Conservation (phyloP, 2,329 filamentous ascomycete species). For the Rutstroemia sydowiana region DNA sequence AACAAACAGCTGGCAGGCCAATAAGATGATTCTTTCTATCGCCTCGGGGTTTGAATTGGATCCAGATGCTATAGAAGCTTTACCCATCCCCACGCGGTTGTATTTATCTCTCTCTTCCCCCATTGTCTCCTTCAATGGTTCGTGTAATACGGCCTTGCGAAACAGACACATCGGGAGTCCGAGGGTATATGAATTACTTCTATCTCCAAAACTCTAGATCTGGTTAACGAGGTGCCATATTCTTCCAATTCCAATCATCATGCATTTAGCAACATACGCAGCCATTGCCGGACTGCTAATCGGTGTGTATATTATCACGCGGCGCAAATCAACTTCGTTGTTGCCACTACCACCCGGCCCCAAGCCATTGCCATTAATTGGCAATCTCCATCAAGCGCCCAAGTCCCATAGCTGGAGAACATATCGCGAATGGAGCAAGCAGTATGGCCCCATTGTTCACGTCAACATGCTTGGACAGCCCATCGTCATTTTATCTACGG, state of each 20-base stretch:
- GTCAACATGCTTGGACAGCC: conserved; percentile 2
- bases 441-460: conserved; percentile 1
- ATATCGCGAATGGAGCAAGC: conserved; percentile 1
- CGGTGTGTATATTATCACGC: background rate
- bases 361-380: conserved; percentile 3
- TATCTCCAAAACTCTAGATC: background rate
- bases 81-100: too few relatives aligned
- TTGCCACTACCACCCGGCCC: background rate
- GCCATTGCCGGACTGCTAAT: background rate
- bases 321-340: background rate
- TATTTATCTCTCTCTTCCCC: too few relatives aligned
- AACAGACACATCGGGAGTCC: too few relatives aligned
- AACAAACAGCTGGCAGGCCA: too few relatives aligned
- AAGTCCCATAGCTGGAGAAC: background rate
- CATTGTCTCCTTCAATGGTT: too few relatives aligned
- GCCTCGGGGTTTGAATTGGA: too few relatives aligned
- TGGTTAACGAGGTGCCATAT: background rate
- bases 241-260: background rate
- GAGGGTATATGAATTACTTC: background rate
- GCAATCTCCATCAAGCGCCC: background rate
- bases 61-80: too few relatives aligned
- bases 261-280: background rate
- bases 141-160: too few relatives aligned
- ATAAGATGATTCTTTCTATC: too few relatives aligned
- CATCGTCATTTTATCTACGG: background rate